Conservation (phyloP, 2,329 filamentous ascomycete genomes). For the Exophiala oligosperma region DNA sequence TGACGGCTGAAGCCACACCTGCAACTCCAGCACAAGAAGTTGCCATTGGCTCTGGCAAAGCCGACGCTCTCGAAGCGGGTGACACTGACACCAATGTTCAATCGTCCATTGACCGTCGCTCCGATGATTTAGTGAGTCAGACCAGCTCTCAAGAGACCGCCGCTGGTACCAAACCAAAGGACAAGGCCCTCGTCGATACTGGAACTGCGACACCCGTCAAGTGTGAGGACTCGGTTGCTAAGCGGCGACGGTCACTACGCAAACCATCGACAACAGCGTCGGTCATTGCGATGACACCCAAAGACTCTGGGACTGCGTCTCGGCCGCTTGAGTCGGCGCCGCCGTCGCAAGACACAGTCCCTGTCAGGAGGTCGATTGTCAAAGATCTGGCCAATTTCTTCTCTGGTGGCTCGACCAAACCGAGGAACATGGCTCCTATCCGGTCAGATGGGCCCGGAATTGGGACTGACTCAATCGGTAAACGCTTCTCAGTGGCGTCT, state of each 20-base stretch:
- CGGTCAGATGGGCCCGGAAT: not conserved
- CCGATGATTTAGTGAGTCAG: no score
- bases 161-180: not conserved
- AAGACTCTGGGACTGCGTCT: not conserved
- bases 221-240: not conserved
- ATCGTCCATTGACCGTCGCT: no score
- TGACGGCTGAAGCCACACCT: no score
- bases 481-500: not conserved
- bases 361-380: constrained; percentile 11
- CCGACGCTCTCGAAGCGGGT: no score
- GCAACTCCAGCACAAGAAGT: no score
- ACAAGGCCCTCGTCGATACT: not conserved
- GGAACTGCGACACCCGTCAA: not conserved
- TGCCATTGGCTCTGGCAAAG: no score
- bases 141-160: not conserved
- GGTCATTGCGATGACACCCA: not conserved
- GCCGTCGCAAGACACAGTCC: constrained; percentile 7
- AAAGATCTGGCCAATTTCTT: constrained; percentile 27
- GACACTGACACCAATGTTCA: no score
- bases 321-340: not conserved
- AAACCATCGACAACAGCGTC: constrained; percentile 6
- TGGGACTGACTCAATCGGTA: not conserved
- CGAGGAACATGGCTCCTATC: constrained; percentile 15
- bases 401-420: constrained; percentile 10
- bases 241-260: not conserved